A percentile compares a stretch with the other conserved stretches of the same genome.
Evolutionary conservation across 2,329 filamentous ascomycete species (phyloP).

Genomic region (Pestalotiopsis sp.): DNA sequence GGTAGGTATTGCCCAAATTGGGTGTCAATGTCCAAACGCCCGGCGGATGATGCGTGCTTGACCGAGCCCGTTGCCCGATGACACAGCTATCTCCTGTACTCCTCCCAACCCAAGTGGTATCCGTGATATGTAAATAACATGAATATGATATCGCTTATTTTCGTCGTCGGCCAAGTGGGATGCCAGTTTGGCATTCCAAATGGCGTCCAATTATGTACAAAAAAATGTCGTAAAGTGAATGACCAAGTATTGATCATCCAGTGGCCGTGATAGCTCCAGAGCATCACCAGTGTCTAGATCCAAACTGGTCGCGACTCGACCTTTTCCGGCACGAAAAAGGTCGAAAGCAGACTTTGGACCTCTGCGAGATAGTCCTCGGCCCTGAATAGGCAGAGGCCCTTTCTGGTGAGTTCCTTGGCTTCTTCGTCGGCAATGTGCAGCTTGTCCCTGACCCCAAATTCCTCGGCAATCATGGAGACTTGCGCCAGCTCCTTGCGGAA

Average conservation of each 20-base stretch:
- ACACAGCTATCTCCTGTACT: background rate
- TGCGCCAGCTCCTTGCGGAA: slow-evolving; percentile 91
- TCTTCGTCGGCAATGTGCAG: slow-evolving; percentile 72
- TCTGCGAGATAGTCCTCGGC: slow-evolving; percentile 85
- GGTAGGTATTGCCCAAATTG: background rate
- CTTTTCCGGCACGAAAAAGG: slow-evolving; percentile 53
- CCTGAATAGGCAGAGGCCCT: slow-evolving; percentile 72
- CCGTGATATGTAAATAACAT: slow-evolving; percentile 11
- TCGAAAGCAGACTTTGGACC: slow-evolving; percentile 69
- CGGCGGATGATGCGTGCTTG: background rate
- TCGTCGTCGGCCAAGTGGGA: background rate
- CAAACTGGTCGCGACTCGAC: slow-evolving; percentile 43
- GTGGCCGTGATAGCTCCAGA: slow-evolving; percentile 5
- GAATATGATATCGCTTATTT: slow-evolving; percentile 4
- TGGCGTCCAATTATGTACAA: slow-evolving; percentile 34
- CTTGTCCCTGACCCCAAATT: slow-evolving; percentile 69
- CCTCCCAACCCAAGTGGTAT: slow-evolving; percentile 7
- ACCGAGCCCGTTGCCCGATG: background rate
- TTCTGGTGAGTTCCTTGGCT: slow-evolving; percentile 67
- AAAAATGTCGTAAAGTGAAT: slow-evolving; percentile 26
- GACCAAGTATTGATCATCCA: slow-evolving; percentile 12
- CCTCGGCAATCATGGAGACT: slow-evolving; percentile 90
- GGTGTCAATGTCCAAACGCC: slow-evolving; percentile 6
- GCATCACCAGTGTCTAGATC: slow-evolving; percentile 43
- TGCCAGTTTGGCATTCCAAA: background rate